Evolutionary conservation across 2,329 filamentous ascomycete genomes (phyloP), one percentile per base, ranked within the genome.

Genomic region (Albophoma yamanashiensis): DNA sequence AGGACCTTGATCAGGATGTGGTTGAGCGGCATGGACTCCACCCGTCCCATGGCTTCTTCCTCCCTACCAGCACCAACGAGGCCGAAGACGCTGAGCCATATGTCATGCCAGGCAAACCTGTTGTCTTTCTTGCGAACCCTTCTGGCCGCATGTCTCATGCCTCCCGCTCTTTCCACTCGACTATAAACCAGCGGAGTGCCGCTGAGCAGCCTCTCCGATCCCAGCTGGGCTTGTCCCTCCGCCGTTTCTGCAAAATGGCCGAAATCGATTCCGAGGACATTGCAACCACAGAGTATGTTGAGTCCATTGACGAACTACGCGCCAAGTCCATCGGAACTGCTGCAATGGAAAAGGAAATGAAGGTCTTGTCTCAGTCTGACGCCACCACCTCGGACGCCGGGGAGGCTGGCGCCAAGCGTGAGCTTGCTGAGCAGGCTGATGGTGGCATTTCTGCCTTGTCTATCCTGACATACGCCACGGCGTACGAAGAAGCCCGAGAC

Each of bases 31-130:
- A 82, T 66, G 70, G 69, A 7, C 67, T 85, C 7, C 83, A 85
- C 59, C 81, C 82, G 1, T 76, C 73, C 47, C 80, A 79, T 61
- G 83, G 83, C 40, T 71, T 85, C 47, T 79, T 82, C 65, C 65
- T 84, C 31, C 74, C 76, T 2, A 71, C 66, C 17, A 83, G 80
- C 47, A 67, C 68, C 58, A 83, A 82, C 61, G 74, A 78, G 34
- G 62, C 68, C 3, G 78, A 78, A 64, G 66, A 72, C 1, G 73
- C 77, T 4, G 68, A 67, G 22, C 71, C 74, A 0, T 75, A 73
- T 52, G 72, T 78, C 56, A 75, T 79, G 61, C 77, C 78, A 14
- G 73, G 76, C 38, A 76, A 75, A 57, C 79, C 81, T 4, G 70
- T 82, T 6, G 78, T 83, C 34, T 78, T 78, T 60, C 74, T 82